Evolutionary conservation across 2,329 filamentous ascomycete species (phyloP), one percentile per base, ranked within the genome.

Genomic region (Aurifilum marmelostoma): DNA sequence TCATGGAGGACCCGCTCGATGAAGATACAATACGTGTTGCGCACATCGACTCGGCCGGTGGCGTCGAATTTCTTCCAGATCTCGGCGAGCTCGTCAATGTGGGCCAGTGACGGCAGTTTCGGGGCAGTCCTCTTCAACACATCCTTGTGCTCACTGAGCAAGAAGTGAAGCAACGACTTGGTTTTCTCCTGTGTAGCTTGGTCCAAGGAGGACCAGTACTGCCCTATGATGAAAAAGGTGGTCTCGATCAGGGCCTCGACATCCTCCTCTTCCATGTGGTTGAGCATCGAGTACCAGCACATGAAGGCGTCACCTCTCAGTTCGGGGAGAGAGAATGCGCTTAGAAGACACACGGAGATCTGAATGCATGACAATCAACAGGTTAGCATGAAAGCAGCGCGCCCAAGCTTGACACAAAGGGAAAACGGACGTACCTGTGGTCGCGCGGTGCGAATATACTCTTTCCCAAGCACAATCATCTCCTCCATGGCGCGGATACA

Each of bases 331-430:
- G 91, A 86, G 70, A 98, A 86, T 0, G 94, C 94, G 29, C 93
- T 94, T 71, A 97, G 89, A 16, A 99, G 83, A 76, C 93, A 97
- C n/a, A 95, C 94, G 73, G 93, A 93, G 67, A 98, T 95, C 89
- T 95, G 11, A n/a, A n/a, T n/a, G n/a, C n/a, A n/a, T n/a, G n/a
- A n/a, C n/a, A 34, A 41, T 18, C 14, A 16, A 43, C 4, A 43
- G 41, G n/a, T n/a, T n/a, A n/a, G n/a, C n/a, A n/a, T n/a, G n/a
- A n/a, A n/a, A n/a, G n/a, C n/a, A n/a, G n/a, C n/a, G n/a, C n/a
- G n/a, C n/a, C n/a, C n/a, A n/a, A n/a, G n/a, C n/a, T n/a, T n/a
- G 39, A 5, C 3, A 18, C 16, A 43, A 43, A 43, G 14, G 41
- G 12, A 50, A 24, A 24, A 14, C 5, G 9, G 14, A 52, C 67